Base-by-base conservation (phyloP, 345 rosid species). In the Clarkia xantiana region DNA sequence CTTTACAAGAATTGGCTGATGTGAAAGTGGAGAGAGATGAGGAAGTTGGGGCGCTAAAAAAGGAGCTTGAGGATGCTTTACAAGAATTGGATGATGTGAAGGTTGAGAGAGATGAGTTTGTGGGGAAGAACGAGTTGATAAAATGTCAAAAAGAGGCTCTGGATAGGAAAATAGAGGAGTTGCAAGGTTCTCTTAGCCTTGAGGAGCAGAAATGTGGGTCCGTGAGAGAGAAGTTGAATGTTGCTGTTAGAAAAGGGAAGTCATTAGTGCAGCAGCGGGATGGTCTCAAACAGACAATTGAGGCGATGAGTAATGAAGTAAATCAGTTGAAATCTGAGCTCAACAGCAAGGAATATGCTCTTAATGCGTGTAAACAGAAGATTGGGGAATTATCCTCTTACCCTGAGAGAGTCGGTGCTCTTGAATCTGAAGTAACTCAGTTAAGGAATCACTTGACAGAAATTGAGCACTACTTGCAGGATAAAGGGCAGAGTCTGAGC, bases 161-260 rank as follows among this genome's bases (percentile, higher is more conserved):
- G 41, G 65, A 73, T 50, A 79, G 61, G 59, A 75, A 75, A 67
- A 73, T 59, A 44, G 51, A 62, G 47, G 86, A 79, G 65, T 63
- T 91, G 76, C 84, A 71, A 59, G 82, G 67, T 59, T 66, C 68
- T 20, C 84, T 81, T 55, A 57, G 54, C 52, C 86, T 74, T 69
- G 98, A 86, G 76, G 89, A 86, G 75, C 96, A 78, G 73, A 91
- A 76, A 69, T 77, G 84, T 46, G 69, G 74, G 55, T 77, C 94
- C 61, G 60, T 60, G 8, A 79, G 89, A 59, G 98, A 91, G 72
- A 91, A 86, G 70, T 56, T 91, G 71, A 84, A 76, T 58, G 79
- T 84, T 63, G 98, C 96, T 42, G 96, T 91, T 64, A 74, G 93
- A 65, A 91, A 91, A 81, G 96, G 98, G 52, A 91, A 91, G 73